A percentile compares a stretch with the other conserved stretches of the same genome.
Evolutionary conservation across 2,329 filamentous ascomycete species (phyloP).

Genomic region (Fusarium devonianum): DNA sequence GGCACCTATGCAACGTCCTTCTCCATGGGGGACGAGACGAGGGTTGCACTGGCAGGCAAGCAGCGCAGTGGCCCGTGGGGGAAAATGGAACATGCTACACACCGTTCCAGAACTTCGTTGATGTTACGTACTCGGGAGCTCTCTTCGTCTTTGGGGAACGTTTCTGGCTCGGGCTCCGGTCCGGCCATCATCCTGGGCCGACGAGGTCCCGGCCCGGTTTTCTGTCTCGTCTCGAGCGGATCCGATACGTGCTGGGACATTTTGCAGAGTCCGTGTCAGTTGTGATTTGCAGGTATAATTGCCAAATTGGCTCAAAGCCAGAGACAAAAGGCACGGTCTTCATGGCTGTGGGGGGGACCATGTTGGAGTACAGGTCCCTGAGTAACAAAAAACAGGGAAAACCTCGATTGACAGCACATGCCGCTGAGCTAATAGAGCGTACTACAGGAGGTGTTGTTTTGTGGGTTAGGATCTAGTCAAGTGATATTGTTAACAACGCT

Average conservation of each 20-base stretch:
- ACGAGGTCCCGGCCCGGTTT: slow-evolving; percentile 30
- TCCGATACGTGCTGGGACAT: slow-evolving; percentile 3
- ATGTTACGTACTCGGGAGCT: slow-evolving; percentile 37
- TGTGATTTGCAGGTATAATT: not conserved
- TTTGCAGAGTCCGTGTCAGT: not conserved
- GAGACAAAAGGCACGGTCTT: too few relatives aligned
- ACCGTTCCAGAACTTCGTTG: slow-evolving; percentile 28
- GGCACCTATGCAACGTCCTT: slow-evolving; percentile 1
- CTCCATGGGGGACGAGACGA: slow-evolving; percentile 25
- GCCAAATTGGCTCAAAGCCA: not conserved
- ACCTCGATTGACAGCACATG: too few relatives aligned
- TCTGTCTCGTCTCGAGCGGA: slow-evolving; percentile 15
- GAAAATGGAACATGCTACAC: slow-evolving; percentile 21
- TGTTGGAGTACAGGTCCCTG: too few relatives aligned
- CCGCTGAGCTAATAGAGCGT: too few relatives aligned
- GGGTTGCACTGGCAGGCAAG: not conserved
- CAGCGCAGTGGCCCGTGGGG: slow-evolving; percentile 23
- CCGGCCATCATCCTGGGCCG: slow-evolving; percentile 26
- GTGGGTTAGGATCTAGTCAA: too few relatives aligned
- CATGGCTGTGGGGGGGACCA: too few relatives aligned
- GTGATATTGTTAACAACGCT: too few relatives aligned
- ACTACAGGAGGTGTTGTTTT: too few relatives aligned
- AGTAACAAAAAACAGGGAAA: too few relatives aligned
- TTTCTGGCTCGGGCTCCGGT: slow-evolving; percentile 20
- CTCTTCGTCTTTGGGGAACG: slow-evolving; percentile 12